Conservation (phyloP, 768 basidiomycete species). For the Jaapia argillacea region DNA sequence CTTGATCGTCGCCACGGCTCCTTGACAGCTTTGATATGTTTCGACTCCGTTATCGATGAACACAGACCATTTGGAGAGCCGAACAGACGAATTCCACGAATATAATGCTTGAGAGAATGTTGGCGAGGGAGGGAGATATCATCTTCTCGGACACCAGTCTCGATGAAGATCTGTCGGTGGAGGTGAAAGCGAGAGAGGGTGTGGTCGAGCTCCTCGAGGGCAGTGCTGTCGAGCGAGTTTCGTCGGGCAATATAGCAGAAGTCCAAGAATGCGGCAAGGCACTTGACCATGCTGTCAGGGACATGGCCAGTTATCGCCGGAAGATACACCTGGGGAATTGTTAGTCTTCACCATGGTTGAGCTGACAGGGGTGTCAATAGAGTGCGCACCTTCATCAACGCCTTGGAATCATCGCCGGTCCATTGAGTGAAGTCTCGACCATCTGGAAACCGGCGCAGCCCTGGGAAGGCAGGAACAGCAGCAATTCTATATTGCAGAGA, state of each 20-base stretch:
- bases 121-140: neutral
- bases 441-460: conserved; percentile 19
- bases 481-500: conserved; percentile 18
- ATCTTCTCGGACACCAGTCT: neutral
- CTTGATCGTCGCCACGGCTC: conserved; percentile 13
- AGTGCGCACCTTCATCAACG: conserved; percentile 27
- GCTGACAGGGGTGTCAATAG: no score
- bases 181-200: neutral
- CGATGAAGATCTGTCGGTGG: neutral
- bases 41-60: conserved; percentile 13
- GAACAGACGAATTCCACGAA: conserved; percentile 1
- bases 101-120: neutral
- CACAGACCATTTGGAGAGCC: conserved; percentile 13
- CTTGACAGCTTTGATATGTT: conserved; percentile 14
- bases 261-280: conserved; percentile 17
- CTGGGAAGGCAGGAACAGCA: conserved; percentile 16
- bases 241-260: conserved; percentile 21
- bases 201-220: conserved; percentile 10
- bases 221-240: conserved; percentile 8
- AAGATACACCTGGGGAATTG: conserved; percentile 10
- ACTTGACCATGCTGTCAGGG: conserved; percentile 14
- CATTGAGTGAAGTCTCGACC: conserved; percentile 25
- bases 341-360: neutral
- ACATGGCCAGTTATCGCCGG: conserved; percentile 19
- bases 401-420: conserved; percentile 29